Evolutionary conservation across 2,329 filamentous ascomycete genomes (phyloP).

Genomic region (Scedosporium boydii): DNA sequence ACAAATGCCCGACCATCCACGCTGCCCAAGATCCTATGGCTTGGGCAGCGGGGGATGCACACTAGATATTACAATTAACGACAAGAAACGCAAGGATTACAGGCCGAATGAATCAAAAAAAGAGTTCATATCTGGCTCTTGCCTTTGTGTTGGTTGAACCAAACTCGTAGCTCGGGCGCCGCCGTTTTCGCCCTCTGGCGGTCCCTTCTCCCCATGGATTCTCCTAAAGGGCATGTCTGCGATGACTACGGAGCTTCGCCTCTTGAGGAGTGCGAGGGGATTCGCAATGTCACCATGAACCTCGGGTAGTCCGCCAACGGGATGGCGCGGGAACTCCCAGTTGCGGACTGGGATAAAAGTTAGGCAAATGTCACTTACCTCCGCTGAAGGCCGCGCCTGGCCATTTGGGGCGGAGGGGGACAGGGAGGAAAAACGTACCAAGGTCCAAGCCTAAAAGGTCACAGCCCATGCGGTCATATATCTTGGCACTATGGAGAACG

Average conservation of each 20-base stretch:
- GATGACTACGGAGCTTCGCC: conserved; percentile 70
- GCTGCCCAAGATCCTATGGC: too few relatives aligned
- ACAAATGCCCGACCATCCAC: too few relatives aligned
- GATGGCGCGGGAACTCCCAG: conserved; percentile 66
- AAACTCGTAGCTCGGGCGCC: conserved; percentile 68
- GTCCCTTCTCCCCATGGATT: conserved; percentile 31
- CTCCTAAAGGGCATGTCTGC: conserved; percentile 53
- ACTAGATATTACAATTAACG: too few relatives aligned
- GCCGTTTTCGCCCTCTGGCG: conserved; percentile 27
- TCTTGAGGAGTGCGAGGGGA: conserved; percentile 56
- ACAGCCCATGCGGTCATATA: conserved; percentile 89
- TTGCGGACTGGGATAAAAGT: conserved; percentile 48
- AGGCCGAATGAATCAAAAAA: conserved; percentile 92
- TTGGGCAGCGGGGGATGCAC: too few relatives aligned
- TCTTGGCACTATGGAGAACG: conserved; percentile 71
- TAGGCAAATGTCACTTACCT: not conserved
- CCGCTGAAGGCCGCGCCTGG: too few relatives aligned
- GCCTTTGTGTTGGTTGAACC: conserved; percentile 15
- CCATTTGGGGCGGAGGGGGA: not conserved
- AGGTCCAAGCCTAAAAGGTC: conserved; percentile 81
- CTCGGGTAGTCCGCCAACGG: conserved; percentile 15
- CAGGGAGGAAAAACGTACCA: conserved; percentile 37
- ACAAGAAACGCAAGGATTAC: conserved; percentile 25
- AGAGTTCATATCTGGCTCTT: conserved; percentile 85
- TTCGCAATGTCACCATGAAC: conserved; percentile 43